Percentiles rank a stretch among this genome's conserved stretches.
Conservation (phyloP, 208 protist genomes). For the Jaenimonas drosophilae region DNA sequence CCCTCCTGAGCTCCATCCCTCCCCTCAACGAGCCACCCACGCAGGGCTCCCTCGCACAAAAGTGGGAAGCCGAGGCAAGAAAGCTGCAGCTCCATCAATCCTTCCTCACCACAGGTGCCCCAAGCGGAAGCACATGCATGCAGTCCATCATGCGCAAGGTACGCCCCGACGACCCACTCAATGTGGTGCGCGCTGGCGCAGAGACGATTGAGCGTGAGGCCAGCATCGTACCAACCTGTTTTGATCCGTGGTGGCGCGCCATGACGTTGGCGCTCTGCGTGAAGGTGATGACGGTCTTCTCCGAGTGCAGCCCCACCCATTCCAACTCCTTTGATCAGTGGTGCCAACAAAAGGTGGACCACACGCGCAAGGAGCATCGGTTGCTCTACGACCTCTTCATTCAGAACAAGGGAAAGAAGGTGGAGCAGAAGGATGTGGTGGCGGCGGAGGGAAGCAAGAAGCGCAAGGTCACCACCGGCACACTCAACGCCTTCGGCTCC, state of each 20-base stretch:
- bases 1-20: constrained; percentile 25
- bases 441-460: too few relatives aligned
- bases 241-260: constrained; percentile 82
- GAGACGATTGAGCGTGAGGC: constrained; percentile 27
- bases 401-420: not conserved
- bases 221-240: constrained; percentile 43
- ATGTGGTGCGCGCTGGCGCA: constrained; percentile 26
- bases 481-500: too few relatives aligned
- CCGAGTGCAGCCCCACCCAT: constrained; percentile 44
- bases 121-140: constrained; percentile 8
- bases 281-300: constrained; percentile 63
- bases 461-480: too few relatives aligned
- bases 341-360: constrained; percentile 21
- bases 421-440: too few relatives aligned
- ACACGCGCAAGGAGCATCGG: constrained; percentile 19
- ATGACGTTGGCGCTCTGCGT: constrained; percentile 75
- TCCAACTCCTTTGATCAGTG: constrained; percentile 24
- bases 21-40: constrained; percentile 1
- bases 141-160: constrained; percentile 15
- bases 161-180: constrained; percentile 27
- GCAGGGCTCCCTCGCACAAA: constrained; percentile 7
- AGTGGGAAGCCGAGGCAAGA: constrained; percentile 22
- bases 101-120: constrained; percentile 38
- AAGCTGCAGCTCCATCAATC: constrained; percentile 33
- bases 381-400: constrained; percentile 19